Conservation (phyloP, 495 filamentous ascomycete species). For the Neurospora pannonica region DNA sequence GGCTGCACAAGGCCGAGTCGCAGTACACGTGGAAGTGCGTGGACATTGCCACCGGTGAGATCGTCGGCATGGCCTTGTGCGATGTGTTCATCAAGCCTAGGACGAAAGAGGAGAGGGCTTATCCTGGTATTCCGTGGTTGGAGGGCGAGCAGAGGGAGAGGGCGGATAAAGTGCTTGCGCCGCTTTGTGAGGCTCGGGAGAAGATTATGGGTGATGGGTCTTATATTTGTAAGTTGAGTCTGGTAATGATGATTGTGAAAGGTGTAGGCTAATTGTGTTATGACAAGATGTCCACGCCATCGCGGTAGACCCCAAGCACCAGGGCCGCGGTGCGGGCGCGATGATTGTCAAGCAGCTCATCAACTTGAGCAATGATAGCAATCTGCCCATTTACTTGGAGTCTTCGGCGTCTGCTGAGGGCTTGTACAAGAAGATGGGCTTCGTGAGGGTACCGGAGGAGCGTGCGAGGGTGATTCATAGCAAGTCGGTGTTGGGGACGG, state of each 20-base stretch:
- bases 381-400: slow-evolving; percentile 24
- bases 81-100: slow-evolving; percentile 18
- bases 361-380: slow-evolving; percentile 26
- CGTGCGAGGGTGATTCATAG: slow-evolving; percentile 14
- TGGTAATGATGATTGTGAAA: neutral
- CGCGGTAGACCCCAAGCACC: slow-evolving; percentile 23
- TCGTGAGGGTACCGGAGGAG: slow-evolving; percentile 10
- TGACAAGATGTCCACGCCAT: slow-evolving; percentile 22
- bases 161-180: slow-evolving; percentile 16
- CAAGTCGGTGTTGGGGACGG: slow-evolving; percentile 7
- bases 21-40: slow-evolving; percentile 33
- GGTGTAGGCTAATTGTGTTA: neutral
- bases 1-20: slow-evolving; percentile 20
- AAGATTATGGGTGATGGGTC: slow-evolving; percentile 16
- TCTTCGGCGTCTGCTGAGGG: slow-evolving; percentile 14
- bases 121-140: slow-evolving; percentile 23
- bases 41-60: slow-evolving; percentile 20
- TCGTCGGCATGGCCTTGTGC: slow-evolving; percentile 28
- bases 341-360: slow-evolving; percentile 34
- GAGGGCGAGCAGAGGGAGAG: slow-evolving; percentile 20
- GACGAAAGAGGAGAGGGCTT: slow-evolving; percentile 12
- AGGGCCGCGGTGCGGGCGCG: slow-evolving; percentile 32
- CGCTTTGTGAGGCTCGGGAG: slow-evolving; percentile 25
- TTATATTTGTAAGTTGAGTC: slow-evolving; percentile 21
- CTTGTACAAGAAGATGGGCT: slow-evolving; percentile 23